These are phyloP conservation scores for Harringtonia lauricola DNA, from an alignment of 2,329 filamentous ascomycete species.

Conservation along the genomic window DNA sequence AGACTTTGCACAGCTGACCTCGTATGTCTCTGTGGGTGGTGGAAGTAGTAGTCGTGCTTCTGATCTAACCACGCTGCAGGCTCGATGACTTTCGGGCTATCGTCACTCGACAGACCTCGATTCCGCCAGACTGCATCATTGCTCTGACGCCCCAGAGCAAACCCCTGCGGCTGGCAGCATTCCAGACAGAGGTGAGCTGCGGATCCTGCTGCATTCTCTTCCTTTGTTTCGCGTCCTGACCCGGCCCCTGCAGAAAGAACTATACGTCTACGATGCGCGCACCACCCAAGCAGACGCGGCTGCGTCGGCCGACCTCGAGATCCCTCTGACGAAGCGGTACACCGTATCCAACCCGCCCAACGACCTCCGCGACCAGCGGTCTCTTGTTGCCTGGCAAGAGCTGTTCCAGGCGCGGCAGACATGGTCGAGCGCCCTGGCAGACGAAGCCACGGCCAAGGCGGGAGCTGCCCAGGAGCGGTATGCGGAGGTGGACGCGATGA, in stretches of 20 bases:
- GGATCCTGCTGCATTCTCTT: too few relatives aligned
- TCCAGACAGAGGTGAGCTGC: constrained; percentile 68
- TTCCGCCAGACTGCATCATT: constrained; percentile 71
- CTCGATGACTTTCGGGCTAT: constrained; percentile 78
- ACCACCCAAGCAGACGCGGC: constrained; percentile 49
- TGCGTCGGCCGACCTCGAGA: constrained; percentile 30
- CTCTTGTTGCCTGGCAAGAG: constrained; percentile 77
- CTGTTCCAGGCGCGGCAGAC: constrained; percentile 70
- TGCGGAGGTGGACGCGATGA: constrained; percentile 63
- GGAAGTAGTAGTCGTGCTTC: not conserved
- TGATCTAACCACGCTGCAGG: constrained; percentile 26
- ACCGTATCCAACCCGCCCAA: constrained; percentile 63
- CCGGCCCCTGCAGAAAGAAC: constrained; percentile 60
- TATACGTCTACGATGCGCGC: constrained; percentile 85
- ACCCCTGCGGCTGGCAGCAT: constrained; percentile 68
- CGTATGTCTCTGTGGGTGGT: constrained; percentile 35
- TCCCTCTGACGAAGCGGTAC: constrained; percentile 42
- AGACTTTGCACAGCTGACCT: constrained; percentile 64
- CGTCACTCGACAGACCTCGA: constrained; percentile 63
- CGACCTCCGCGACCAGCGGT: constrained; percentile 66
- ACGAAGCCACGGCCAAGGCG: constrained; percentile 58
- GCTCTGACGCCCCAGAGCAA: constrained; percentile 77
- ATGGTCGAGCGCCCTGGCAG: constrained; percentile 65
- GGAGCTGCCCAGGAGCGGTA: constrained; percentile 53
- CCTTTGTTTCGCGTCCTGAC: too few relatives aligned